Percentiles rank a stretch among this genome's conserved stretches.
Evolutionary conservation across 768 basidiomycete genomes (phyloP).

Genomic region (Boletales sp.): DNA sequence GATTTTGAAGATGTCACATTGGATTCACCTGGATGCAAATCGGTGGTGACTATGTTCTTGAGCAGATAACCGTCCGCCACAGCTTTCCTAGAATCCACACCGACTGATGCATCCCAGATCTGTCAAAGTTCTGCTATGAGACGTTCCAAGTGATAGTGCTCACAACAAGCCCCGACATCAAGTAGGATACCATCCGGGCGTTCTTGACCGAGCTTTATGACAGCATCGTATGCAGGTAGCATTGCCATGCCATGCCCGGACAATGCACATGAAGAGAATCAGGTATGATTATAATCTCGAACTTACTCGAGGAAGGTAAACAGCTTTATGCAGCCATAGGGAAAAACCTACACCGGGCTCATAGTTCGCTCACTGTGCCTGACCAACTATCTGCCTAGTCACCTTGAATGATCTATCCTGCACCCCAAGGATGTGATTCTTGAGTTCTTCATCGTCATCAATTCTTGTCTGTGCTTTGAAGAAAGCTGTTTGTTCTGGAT

Average conservation of each 20-base stretch:
- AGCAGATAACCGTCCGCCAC: conserved; percentile 41
- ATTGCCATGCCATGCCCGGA: conserved; percentile 11
- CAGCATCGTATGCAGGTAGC: conserved; percentile 14
- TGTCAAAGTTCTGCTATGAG: too few relatives aligned
- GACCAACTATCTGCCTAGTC: neutral
- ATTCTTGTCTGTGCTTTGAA: conserved; percentile 30
- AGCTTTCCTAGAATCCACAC: conserved; percentile 37
- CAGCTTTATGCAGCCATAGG: conserved; percentile 27
- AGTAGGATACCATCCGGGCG: conserved; percentile 37
- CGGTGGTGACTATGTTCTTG: conserved; percentile 36
- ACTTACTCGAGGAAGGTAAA: conserved; percentile 23
- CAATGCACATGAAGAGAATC: neutral
- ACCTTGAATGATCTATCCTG: conserved; percentile 31
- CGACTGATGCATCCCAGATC: conserved; percentile 7
- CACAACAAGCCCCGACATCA: conserved; percentile 46
- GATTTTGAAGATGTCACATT: neutral
- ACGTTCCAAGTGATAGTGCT: conserved; percentile 8
- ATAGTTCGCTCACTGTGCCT: neutral
- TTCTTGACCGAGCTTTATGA: conserved; percentile 36
- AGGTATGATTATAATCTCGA: neutral
- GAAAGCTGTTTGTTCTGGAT: conserved; percentile 20
- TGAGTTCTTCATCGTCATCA: conserved; percentile 21
- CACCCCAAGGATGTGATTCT: conserved; percentile 28
- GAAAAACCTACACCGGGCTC: conserved; percentile 18
- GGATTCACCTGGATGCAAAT: conserved; percentile 35